Base-by-base conservation (phyloP, 495 filamentous ascomycete genomes). In the Aspergillus leporis region DNA sequence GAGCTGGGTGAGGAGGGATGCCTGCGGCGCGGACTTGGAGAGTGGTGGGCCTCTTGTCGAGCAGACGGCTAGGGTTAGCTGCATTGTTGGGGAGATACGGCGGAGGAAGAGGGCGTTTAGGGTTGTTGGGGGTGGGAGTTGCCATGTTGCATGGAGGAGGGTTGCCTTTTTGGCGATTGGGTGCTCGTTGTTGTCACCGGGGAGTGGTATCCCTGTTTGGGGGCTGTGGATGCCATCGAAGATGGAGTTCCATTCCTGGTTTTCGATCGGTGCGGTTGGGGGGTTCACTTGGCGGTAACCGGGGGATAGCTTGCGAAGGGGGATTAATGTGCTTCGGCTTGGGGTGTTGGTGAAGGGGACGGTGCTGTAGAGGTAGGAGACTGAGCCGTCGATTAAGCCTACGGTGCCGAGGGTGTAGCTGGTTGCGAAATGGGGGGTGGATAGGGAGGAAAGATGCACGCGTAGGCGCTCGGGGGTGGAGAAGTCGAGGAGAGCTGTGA, bases 311-410 rank as follows among this genome's bases (percentile, higher is more conserved):
- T 83, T 79, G 46, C 81, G 80, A 13, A 92, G 77, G 18, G 86
- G 82, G 9, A 91, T 80, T 40, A 82, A 63, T 13, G 78, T 74
- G 67, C 85, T 90, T 67, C 74, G 77, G 54, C 79, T 83, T 21
- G 75, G 74, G 41, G 83, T 74, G 30, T 75, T 69, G 8, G 78
- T 69, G 51, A 96, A 80, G 14, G 90, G 86, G 3, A 92, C 79
- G 0, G 91, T 92, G 56, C 89, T 91, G 78, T 94, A 94, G 21
- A 96, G 83, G 70, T 96, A 97, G 30, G 90, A 94, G 28, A 97
- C 80, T 8, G 91, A 94, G 68, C 93, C 93, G 73, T 96, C 91
- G 34, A 97, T 90, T 48, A 95, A 73, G 43, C 92, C 93, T 14
- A 92, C 81, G 41, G 84, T 93, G 47, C 90, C 89, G 13, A 97